These are phyloP conservation scores for Claviceps maximensis DNA, from an alignment of 2,329 filamentous ascomycete species.

Conservation along the genomic window DNA sequence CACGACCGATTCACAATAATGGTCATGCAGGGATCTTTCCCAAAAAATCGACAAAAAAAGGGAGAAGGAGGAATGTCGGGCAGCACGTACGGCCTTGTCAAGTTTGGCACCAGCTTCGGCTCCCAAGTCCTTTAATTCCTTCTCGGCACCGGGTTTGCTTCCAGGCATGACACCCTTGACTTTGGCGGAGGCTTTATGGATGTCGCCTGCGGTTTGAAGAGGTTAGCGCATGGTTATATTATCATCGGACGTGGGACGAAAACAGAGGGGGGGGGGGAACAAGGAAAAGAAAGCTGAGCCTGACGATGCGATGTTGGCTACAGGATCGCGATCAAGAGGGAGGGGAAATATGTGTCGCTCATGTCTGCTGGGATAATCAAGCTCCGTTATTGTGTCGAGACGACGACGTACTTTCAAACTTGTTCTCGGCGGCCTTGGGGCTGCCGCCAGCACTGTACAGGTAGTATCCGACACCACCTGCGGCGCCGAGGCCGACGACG, in stretches of 20 bases:
- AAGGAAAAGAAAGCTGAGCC: background rate
- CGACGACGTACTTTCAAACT: slow-evolving; percentile 56
- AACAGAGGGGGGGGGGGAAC: no score
- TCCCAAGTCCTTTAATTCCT: slow-evolving; percentile 39
- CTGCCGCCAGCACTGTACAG: slow-evolving; percentile 76
- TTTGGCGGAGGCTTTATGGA: slow-evolving; percentile 52
- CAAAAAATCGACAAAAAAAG: background rate
- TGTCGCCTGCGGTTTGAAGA: slow-evolving; percentile 51
- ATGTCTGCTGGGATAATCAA: background rate
- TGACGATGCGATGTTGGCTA: background rate
- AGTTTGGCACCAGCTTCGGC: slow-evolving; percentile 47
- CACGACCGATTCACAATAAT: no score
- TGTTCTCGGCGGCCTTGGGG: slow-evolving; percentile 70
- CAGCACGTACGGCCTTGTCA: slow-evolving; percentile 50
- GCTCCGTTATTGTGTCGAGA: background rate
- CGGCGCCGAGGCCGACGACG: slow-evolving; percentile 47
- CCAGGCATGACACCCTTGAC: slow-evolving; percentile 54
- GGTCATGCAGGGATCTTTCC: no score
- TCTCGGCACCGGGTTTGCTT: slow-evolving; percentile 47
- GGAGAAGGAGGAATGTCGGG: background rate
- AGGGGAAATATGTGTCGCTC: background rate
- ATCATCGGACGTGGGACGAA: background rate
- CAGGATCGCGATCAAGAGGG: background rate
- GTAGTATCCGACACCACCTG: slow-evolving; percentile 71
- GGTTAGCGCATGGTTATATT: background rate